Conservation (phyloP, 2,329 filamentous ascomycete genomes). For the Didymella keratinophila region DNA sequence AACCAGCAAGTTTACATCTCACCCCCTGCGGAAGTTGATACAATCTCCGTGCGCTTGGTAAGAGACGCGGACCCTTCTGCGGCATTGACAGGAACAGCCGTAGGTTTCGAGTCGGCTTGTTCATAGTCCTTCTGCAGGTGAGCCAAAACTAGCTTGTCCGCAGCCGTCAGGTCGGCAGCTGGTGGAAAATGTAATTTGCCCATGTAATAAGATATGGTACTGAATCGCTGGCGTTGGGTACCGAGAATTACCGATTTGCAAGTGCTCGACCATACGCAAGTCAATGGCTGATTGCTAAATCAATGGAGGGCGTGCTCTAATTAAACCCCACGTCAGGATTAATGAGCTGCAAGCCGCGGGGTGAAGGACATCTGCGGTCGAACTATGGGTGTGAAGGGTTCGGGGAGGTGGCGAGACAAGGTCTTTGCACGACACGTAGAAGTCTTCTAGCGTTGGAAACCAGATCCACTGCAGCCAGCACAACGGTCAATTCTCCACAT, state of each 20-base stretch:
- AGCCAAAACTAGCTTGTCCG: conserved; percentile 43
- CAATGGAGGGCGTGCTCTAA: not conserved
- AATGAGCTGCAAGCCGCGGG: conserved; percentile 2
- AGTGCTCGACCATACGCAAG: conserved; percentile 8
- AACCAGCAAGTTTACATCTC: not conserved
- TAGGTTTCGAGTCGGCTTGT: conserved; percentile 18
- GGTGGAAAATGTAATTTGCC: conserved; percentile 42
- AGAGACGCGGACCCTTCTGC: conserved; percentile 36
- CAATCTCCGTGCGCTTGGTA: conserved; percentile 37
- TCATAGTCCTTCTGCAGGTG: conserved; percentile 44
- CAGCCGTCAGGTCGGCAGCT: conserved; percentile 42
- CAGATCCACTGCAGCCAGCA: conserved; percentile 2
- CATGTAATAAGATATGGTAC: conserved; percentile 26
- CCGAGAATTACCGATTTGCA: not conserved
- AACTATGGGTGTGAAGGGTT: conserved; percentile 13
- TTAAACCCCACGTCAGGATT: not conserved
- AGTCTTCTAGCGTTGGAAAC: conserved; percentile 6
- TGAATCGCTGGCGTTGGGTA: not conserved
- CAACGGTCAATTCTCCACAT: not conserved
- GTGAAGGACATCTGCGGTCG: conserved; percentile 10
- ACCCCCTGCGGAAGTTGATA: conserved; percentile 45
- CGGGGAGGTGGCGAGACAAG: conserved; percentile 20
- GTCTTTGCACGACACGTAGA: conserved; percentile 12
- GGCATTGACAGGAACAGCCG: conserved; percentile 13
- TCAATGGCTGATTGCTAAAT: conserved; percentile 10